Conservation (phyloP, 208 protist species). For the Polymyxa betae region DNA sequence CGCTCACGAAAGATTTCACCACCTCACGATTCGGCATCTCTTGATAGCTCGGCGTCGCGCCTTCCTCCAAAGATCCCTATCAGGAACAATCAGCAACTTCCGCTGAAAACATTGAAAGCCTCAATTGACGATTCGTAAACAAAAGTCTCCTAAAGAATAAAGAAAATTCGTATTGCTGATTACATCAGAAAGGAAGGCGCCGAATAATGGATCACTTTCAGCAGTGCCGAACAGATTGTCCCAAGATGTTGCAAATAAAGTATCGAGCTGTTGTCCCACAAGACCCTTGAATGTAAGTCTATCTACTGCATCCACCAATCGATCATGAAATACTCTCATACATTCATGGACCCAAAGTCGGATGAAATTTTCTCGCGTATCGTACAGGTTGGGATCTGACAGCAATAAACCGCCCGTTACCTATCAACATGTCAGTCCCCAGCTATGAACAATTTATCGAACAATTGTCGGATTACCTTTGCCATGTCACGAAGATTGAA, state of each 20-base stretch:
- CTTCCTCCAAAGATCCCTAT: not conserved
- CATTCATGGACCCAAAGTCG: slow-evolving; percentile 96
- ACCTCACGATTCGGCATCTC: slow-evolving; percentile 84
- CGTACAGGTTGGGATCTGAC: slow-evolving; percentile 83
- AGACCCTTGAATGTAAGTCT: slow-evolving; percentile 86
- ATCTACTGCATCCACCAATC: slow-evolving; percentile 89
- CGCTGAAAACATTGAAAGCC: not conserved
- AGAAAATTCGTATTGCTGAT: no score
- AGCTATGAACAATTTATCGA: not conserved
- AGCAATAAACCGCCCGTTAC: slow-evolving; percentile 91
- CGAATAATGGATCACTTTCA: slow-evolving; percentile 82
- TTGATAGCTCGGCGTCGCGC: slow-evolving; percentile 85
- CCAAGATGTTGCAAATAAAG: slow-evolving; percentile 87
- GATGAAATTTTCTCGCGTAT: slow-evolving; percentile 88
- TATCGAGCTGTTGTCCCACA: slow-evolving; percentile 86
- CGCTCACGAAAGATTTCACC: slow-evolving; percentile 82
- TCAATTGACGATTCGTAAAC: no score
- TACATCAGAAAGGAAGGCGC: slow-evolving; percentile 87
- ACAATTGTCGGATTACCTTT: slow-evolving; percentile 89
- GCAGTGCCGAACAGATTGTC: slow-evolving; percentile 78
- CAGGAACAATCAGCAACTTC: not conserved
- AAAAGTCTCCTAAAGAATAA: no score
- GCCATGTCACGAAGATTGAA: slow-evolving; percentile 96
- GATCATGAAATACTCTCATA: slow-evolving; percentile 93
- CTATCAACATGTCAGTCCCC: not conserved